These are phyloP conservation scores for Silene uniflora DNA, from an alignment of 148 eudicot genomes.

Conservation along the genomic window DNA sequence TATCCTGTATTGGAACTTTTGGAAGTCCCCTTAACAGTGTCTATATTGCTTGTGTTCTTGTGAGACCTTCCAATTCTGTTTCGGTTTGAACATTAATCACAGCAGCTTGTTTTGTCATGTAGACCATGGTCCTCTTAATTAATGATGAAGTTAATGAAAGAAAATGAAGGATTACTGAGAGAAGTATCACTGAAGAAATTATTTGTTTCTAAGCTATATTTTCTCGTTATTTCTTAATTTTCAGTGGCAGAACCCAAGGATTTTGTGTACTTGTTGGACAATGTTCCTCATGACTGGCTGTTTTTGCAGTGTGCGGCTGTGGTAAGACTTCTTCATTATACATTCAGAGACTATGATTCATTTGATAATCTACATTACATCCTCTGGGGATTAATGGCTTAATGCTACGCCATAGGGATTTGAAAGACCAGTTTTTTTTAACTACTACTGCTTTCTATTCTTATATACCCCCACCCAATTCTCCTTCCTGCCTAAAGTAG, in stretches of 20 bases:
- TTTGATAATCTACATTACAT: not conserved
- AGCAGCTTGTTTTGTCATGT: too few species aligned
- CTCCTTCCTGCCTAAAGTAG: not conserved
- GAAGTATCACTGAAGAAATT: too few species aligned
- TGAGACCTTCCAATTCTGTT: too few species aligned
- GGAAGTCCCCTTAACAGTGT: not conserved
- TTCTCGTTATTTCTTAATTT: constrained; percentile 15
- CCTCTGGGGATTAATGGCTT: not conserved
- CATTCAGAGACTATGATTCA: not conserved
- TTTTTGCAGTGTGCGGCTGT: constrained; percentile 58
- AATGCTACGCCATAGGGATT: not conserved
- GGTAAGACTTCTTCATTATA: constrained; percentile 31
- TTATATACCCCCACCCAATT: not conserved
- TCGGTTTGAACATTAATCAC: too few species aligned
- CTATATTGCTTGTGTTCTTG: too few species aligned
- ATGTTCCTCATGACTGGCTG: constrained; percentile 67
- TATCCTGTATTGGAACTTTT: not conserved
- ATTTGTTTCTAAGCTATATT: not conserved
- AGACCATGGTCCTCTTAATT: too few species aligned
- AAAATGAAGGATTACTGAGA: not conserved
- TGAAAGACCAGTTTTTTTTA: not conserved
- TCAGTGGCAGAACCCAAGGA: constrained; percentile 79
- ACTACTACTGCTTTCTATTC: not conserved
- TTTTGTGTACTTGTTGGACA: constrained; percentile 61
- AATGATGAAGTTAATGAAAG: not conserved